Conservation (phyloP, 306 rosid genomes). For the Malus fusca region DNA sequence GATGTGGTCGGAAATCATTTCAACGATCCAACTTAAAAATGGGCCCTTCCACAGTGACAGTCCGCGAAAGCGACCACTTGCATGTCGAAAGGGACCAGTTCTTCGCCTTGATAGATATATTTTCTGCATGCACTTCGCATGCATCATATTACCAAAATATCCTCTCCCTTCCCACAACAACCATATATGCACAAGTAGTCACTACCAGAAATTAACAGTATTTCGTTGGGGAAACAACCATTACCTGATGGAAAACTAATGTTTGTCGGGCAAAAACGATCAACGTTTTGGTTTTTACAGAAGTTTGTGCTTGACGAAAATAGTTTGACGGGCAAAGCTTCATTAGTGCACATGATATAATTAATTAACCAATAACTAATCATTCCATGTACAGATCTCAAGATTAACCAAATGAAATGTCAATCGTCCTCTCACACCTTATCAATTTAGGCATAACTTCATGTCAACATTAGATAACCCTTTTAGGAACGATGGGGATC, state of each 20-base stretch:
- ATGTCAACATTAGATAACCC: background rate
- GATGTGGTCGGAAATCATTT: background rate
- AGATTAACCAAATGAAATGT: background rate
- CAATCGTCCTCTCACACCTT: background rate
- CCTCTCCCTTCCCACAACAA: background rate
- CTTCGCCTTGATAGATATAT: background rate
- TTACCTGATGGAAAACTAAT: too few relatives aligned
- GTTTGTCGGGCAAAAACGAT: too few relatives aligned
- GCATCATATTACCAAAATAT: slow-evolving; percentile 5
- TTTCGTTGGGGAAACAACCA: too few relatives aligned
- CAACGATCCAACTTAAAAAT: background rate
- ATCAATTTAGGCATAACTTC: background rate
- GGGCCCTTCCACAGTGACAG: background rate
- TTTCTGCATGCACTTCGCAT: background rate
- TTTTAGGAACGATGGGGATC: background rate
- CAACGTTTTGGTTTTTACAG: too few relatives aligned
- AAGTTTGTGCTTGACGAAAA: too few relatives aligned
- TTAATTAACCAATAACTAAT: background rate
- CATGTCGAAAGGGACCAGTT: background rate
- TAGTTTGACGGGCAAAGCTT: too few relatives aligned
- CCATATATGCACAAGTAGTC: background rate
- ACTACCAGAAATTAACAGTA: too few relatives aligned
- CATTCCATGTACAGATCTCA: background rate
- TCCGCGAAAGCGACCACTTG: background rate
- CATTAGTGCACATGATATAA: background rate